Evolutionary conservation across 2,329 filamentous ascomycete genomes (phyloP).

Genomic region (Pyricularia grisea): DNA sequence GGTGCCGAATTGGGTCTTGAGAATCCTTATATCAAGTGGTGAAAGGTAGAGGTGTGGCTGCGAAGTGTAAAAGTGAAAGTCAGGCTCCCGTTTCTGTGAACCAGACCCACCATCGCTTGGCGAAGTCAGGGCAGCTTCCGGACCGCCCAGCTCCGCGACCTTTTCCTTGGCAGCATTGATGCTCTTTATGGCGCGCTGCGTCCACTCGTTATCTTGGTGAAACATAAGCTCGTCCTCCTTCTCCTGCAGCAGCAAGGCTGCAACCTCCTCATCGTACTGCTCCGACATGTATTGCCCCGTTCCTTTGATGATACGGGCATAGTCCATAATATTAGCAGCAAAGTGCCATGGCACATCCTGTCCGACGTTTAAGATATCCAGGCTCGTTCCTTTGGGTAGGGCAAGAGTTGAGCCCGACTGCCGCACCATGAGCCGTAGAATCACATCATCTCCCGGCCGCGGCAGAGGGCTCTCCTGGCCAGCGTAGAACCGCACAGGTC

Average conservation of each 20-base stretch:
- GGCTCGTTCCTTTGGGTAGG: slow-evolving; percentile 69
- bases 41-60: slow-evolving; percentile 84
- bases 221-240: slow-evolving; percentile 88
- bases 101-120: slow-evolving; percentile 4
- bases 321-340: slow-evolving; percentile 87
- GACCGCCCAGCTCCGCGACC: slow-evolving; percentile 35
- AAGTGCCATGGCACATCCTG: slow-evolving; percentile 90
- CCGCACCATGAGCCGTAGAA: slow-evolving; percentile 77
- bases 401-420: slow-evolving; percentile 75
- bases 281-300: slow-evolving; percentile 77
- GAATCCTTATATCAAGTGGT: slow-evolving; percentile 81
- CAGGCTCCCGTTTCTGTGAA: slow-evolving; percentile 11
- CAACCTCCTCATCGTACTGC: slow-evolving; percentile 73
- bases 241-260: slow-evolving; percentile 65
- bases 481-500: slow-evolving; percentile 82
- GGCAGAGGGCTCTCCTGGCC: slow-evolving; percentile 79
- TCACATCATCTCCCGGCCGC: slow-evolving; percentile 77
- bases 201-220: slow-evolving; percentile 88
- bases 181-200: slow-evolving; percentile 67
- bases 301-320: slow-evolving; percentile 91
- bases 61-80: slow-evolving; percentile 83
- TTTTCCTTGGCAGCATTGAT: slow-evolving; percentile 72
- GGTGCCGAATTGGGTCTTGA: slow-evolving; percentile 79
- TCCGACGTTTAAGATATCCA: slow-evolving; percentile 51
- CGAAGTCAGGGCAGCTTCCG: slow-evolving; percentile 14